Evolutionary conservation across 345 rosid genomes (phyloP).

Genomic region (Durio zibethinus): DNA sequence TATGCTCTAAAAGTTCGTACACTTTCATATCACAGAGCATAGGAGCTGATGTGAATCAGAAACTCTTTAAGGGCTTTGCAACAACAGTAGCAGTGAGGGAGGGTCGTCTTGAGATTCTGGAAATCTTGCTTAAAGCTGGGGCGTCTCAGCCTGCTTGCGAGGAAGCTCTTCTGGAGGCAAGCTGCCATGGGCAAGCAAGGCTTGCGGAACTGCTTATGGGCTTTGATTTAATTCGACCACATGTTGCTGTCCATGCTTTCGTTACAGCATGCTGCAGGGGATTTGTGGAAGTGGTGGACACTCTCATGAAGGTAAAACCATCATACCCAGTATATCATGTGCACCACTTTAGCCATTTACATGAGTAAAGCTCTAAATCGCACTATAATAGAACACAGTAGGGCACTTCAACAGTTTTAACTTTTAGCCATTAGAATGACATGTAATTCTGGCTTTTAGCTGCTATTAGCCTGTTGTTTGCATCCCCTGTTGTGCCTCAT

Average conservation of each 20-base stretch:
- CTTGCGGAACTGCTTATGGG: constrained; percentile 73
- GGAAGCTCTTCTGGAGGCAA: constrained; percentile 83
- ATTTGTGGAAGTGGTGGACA: constrained; percentile 62
- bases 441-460: neutral
- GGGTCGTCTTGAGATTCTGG: constrained; percentile 74
- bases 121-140: constrained; percentile 84
- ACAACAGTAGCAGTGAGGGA: constrained; percentile 92
- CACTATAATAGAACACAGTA: neutral
- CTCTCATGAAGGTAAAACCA: constrained; percentile 60
- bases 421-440: neutral
- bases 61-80: constrained; percentile 88
- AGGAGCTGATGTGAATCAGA: constrained; percentile 96
- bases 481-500: neutral
- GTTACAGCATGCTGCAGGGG: constrained; percentile 89
- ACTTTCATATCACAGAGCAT: constrained; percentile 49
- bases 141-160: constrained; percentile 93
- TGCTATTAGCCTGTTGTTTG: neutral
- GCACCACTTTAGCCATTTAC: neutral
- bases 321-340: neutral
- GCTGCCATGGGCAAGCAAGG: constrained; percentile 73
- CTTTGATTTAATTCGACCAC: constrained; percentile 85
- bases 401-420: neutral
- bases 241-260: constrained; percentile 80
- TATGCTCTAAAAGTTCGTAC: constrained; percentile 18
- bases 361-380: neutral